These are phyloP conservation scores for Magnaporthales sp. DNA, from an alignment of 2,329 filamentous ascomycete species.

Conservation along the genomic window DNA sequence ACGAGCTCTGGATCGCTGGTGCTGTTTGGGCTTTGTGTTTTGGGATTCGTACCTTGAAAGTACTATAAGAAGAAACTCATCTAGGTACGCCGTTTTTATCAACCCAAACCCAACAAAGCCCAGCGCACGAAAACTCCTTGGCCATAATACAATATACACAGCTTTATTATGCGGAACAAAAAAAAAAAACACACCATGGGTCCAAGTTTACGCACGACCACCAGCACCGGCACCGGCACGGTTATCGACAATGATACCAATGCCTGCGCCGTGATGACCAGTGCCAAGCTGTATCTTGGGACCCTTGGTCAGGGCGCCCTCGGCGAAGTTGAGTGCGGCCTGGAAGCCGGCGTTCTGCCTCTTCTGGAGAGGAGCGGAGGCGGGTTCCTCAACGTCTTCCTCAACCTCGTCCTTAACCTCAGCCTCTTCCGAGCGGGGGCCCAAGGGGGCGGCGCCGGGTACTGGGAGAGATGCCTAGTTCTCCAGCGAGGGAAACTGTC, in stretches of 20 bases:
- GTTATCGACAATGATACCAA: conserved; percentile 26
- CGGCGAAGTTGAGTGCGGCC: conserved; percentile 34
- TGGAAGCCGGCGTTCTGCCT: conserved; percentile 38
- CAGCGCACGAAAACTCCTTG: background rate
- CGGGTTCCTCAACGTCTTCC: background rate
- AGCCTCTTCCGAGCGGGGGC: conserved; percentile 26
- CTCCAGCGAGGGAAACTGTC: conserved; percentile 19
- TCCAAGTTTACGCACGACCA: background rate
- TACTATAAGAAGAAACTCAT: background rate
- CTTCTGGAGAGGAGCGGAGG: conserved; percentile 23
- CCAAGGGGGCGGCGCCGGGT: conserved; percentile 36
- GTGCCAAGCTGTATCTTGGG: conserved; percentile 41
- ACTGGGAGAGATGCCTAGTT: conserved; percentile 32
- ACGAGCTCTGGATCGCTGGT: background rate
- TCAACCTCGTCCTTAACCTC: conserved; percentile 8
- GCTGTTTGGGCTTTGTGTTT: background rate
- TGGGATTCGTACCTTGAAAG: background rate
- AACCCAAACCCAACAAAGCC: background rate
- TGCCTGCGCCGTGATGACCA: conserved; percentile 29
- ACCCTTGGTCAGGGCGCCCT: conserved; percentile 33
- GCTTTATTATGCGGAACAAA: background rate
- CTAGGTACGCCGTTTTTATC: background rate
- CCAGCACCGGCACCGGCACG: background rate
- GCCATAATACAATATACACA: background rate
- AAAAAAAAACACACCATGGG: background rate